Percentiles rank a stretch among this genome's conserved stretches.
phyloP scores from a whole-genome alignment of 2,329 filamentous ascomycete genomes.

The Neophaeococcomyces mojaviensis region DNA sequence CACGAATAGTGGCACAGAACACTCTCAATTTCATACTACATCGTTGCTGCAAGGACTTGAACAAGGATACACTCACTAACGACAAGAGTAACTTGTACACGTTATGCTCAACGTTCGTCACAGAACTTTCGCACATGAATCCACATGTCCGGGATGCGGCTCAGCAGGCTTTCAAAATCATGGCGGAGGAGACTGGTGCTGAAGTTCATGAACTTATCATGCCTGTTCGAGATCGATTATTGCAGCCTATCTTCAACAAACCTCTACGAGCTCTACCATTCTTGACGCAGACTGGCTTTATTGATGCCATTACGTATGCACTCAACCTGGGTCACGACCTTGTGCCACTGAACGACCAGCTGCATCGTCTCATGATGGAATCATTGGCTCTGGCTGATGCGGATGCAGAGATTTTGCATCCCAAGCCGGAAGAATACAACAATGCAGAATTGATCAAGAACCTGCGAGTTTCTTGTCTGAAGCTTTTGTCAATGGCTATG shows the following conservation, averaged over 20 bases:
- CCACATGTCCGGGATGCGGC: slow-evolving; percentile 85
- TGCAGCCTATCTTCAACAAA: slow-evolving; percentile 93
- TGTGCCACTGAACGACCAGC: slow-evolving; percentile 81
- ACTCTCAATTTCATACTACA: slow-evolving; percentile 73
- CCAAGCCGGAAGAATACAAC: slow-evolving; percentile 88
- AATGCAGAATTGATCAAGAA: slow-evolving; percentile 94
- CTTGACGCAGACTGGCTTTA: slow-evolving; percentile 91
- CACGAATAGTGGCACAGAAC: slow-evolving; percentile 70
- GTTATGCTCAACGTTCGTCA: slow-evolving; percentile 77
- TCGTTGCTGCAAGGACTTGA: slow-evolving; percentile 68
- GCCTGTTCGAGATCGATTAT: slow-evolving; percentile 79
- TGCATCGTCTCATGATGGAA: slow-evolving; percentile 86
- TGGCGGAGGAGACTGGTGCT: slow-evolving; percentile 68
- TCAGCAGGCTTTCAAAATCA: slow-evolving; percentile 68
- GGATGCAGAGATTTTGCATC: slow-evolving; percentile 81
- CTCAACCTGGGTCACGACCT: slow-evolving; percentile 83
- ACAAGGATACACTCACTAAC: slow-evolving; percentile 69
- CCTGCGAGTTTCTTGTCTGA: slow-evolving; percentile 86
- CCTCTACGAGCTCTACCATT: slow-evolving; percentile 89
- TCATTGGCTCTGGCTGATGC: slow-evolving; percentile 90
- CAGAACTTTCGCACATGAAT: slow-evolving; percentile 91
- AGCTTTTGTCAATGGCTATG: slow-evolving; percentile 87
- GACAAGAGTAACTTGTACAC: slow-evolving; percentile 61
- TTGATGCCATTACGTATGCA: slow-evolving; percentile 95
- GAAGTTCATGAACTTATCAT: slow-evolving; percentile 82